Percentiles rank a stretch among this genome's conserved stretches.
phyloP scores from a whole-genome alignment of 2,329 filamentous ascomycete species.

The Aspergillus sp. region DNA sequence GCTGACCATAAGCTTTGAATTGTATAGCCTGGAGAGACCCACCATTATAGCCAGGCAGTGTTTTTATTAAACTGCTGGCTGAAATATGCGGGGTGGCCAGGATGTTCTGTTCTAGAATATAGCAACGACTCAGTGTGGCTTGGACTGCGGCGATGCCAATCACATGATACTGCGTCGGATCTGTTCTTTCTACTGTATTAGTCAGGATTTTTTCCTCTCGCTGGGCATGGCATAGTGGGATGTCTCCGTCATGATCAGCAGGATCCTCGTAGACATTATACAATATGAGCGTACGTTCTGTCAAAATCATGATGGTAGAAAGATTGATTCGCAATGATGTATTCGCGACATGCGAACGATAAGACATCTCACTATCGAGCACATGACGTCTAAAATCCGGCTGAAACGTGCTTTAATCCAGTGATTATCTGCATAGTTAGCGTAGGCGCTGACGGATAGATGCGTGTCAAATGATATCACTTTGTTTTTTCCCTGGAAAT shows the following conservation, averaged over 20 bases:
- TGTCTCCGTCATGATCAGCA: neutral
- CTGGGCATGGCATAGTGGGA: neutral
- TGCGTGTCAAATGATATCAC: slow-evolving; percentile 6
- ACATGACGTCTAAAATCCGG: slow-evolving; percentile 1
- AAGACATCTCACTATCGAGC: neutral
- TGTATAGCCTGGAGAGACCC: neutral
- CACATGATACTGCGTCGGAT: neutral
- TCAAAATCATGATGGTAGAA: neutral
- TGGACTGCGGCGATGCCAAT: neutral
- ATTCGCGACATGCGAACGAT: neutral
- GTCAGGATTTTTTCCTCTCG: neutral
- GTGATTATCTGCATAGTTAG: neutral
- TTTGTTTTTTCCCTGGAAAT: neutral
- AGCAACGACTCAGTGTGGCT: neutral
- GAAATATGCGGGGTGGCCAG: neutral
- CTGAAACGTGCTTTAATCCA: neutral
- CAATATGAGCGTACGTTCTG: too few relatives aligned
- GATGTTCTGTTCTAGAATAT: neutral
- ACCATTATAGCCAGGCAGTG: neutral
- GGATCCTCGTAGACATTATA: neutral
- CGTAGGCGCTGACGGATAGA: neutral
- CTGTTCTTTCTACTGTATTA: neutral
- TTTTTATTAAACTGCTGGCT: neutral
- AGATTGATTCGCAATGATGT: neutral
- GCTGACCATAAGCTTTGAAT: neutral